These are phyloP conservation scores for Helotiales sp. DNA, from an alignment of 2,329 filamentous ascomycete genomes.

Conservation along the genomic window DNA sequence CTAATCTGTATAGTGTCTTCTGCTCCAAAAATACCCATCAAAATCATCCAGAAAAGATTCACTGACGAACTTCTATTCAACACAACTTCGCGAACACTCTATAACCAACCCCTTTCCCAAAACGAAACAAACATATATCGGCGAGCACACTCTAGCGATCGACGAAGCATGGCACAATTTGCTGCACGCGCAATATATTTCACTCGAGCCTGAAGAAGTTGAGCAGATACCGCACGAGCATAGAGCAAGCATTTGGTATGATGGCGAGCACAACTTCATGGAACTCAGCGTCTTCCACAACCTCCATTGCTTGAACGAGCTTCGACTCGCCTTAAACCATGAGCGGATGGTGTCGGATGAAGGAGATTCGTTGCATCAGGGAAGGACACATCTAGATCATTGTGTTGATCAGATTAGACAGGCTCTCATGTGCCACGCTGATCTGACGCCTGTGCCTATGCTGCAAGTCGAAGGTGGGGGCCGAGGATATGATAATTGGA, in stretches of 20 bases:
- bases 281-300: slow-evolving; percentile 1
- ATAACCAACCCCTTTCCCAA: background rate
- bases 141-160: background rate
- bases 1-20: background rate
- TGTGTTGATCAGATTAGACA: slow-evolving; percentile 3
- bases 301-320: slow-evolving; percentile 2
- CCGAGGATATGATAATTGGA: background rate
- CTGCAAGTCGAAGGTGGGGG: background rate
- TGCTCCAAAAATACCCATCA: background rate
- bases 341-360: background rate
- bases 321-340: background rate
- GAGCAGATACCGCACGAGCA: background rate
- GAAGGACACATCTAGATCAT: slow-evolving; percentile 2
- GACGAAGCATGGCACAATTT: background rate
- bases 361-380: background rate
- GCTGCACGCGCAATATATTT: background rate
- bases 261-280: background rate
- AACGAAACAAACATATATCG: background rate
- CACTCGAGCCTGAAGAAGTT: background rate
- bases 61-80: slow-evolving; percentile 2
- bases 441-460: slow-evolving; percentile 3
- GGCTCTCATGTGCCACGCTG: background rate
- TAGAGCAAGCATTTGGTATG: background rate
- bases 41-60: slow-evolving; percentile 1
- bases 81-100: background rate